Percentiles rank a stretch among this genome's conserved stretches.
phyloP scores from a whole-genome alignment of 495 filamentous ascomycete species.

The Penicillium tannophilum region DNA sequence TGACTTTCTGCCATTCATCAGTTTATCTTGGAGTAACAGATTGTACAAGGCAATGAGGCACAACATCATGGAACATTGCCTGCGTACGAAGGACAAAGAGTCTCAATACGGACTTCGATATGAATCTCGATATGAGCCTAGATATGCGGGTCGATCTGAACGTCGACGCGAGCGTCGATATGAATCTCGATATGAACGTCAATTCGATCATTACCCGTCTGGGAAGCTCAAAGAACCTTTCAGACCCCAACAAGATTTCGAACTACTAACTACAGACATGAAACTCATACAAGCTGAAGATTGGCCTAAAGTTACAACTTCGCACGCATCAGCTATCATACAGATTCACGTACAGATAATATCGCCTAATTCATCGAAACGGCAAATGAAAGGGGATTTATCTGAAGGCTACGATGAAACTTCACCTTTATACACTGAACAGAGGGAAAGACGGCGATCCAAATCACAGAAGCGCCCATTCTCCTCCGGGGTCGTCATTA shows the following conservation, averaged over 20 bases:
- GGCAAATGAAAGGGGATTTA: not conserved
- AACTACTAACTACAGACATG: not conserved
- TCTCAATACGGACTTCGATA: too few relatives aligned
- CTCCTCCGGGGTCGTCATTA: not conserved
- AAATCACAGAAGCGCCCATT: not conserved
- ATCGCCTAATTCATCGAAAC: not conserved
- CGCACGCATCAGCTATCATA: not conserved
- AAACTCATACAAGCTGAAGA: conserved; percentile 2
- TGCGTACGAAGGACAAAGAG: not conserved
- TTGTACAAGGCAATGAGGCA: not conserved
- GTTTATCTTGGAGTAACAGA: too few relatives aligned
- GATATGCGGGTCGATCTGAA: too few relatives aligned
- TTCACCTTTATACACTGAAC: not conserved
- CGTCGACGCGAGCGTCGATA: too few relatives aligned
- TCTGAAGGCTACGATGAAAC: not conserved
- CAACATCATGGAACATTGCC: not conserved
- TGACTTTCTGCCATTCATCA: not conserved
- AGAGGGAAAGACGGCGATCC: not conserved
- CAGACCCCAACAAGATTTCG: not conserved
- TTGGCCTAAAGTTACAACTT: not conserved
- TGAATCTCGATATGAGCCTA: too few relatives aligned
- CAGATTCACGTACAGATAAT: not conserved
- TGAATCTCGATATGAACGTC: not conserved
- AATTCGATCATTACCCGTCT: too few relatives aligned
- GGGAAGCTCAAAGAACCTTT: not conserved